These are phyloP conservation scores for Lophiostoma macrostomum DNA, from an alignment of 495 filamentous ascomycete genomes.

Conservation along the genomic window DNA sequence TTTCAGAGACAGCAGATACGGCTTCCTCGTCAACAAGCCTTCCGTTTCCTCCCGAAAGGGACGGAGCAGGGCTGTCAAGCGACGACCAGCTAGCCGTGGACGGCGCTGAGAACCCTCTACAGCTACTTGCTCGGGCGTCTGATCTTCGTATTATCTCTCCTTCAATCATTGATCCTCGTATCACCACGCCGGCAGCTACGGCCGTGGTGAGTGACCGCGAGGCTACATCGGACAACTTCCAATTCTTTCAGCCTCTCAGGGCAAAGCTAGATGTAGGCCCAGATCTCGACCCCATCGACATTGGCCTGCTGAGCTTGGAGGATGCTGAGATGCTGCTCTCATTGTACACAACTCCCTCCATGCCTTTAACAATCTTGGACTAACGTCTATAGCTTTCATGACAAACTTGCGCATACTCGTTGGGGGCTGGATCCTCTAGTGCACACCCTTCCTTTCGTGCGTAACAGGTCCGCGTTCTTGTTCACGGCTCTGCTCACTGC, in stretches of 20 bases:
- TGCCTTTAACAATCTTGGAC: background rate
- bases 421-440: constrained; percentile 68
- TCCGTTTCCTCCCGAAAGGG: background rate
- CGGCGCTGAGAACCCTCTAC: constrained; percentile 71
- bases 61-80: constrained; percentile 13
- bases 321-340: constrained; percentile 62
- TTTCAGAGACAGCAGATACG: background rate
- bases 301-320: constrained; percentile 60
- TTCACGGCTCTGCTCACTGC: constrained; percentile 68
- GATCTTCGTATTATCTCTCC: constrained; percentile 53
- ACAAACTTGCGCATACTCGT: constrained; percentile 67
- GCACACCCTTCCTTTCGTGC: constrained; percentile 62
- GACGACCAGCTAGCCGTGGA: constrained; percentile 54
- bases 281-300: constrained; percentile 63
- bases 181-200: too few relatives aligned
- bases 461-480: constrained; percentile 63
- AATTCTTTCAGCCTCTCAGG: constrained; percentile 60
- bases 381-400: constrained; percentile 54
- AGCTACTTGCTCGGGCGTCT: constrained; percentile 66
- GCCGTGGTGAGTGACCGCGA: constrained; percentile 10
- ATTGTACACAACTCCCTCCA: constrained; percentile 62
- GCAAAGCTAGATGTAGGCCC: constrained; percentile 59
- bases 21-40: background rate
- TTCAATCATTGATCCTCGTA: background rate
- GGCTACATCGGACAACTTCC: constrained; percentile 30